Evolutionary conservation across 768 basidiomycete genomes (phyloP).

Genomic region (Piloderma croceum): DNA sequence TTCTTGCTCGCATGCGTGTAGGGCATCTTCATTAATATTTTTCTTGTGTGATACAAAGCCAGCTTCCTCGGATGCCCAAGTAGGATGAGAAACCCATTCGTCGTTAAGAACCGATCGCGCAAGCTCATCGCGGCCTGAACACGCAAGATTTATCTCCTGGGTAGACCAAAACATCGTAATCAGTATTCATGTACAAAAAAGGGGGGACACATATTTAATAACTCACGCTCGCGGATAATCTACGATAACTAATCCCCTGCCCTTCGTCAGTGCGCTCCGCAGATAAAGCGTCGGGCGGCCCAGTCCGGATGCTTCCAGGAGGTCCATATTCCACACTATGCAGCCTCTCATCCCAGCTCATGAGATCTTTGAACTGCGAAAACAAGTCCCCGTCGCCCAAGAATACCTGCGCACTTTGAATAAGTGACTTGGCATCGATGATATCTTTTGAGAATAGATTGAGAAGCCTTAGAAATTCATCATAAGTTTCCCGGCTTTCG

Average conservation of each 20-base stretch:
- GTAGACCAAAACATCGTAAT: too few relatives aligned
- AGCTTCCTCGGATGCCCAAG: constrained; percentile 95
- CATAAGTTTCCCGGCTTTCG: constrained; percentile 72
- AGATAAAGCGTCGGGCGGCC: constrained; percentile 69
- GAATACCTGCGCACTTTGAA: constrained; percentile 77
- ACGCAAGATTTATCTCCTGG: constrained; percentile 84
- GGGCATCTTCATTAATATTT: constrained; percentile 90
- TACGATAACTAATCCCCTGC: constrained; percentile 91
- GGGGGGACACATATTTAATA: too few relatives aligned
- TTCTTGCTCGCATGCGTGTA: constrained; percentile 97
- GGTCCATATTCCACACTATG: constrained; percentile 63
- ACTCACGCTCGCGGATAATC: constrained; percentile 82
- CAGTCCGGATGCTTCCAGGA: constrained; percentile 71
- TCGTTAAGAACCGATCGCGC: constrained; percentile 96
- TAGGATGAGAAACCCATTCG: constrained; percentile 97
- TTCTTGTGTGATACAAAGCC: constrained; percentile 95
- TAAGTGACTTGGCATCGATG: constrained; percentile 76
- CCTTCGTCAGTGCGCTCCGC: constrained; percentile 78
- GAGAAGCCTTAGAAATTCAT: constrained; percentile 92
- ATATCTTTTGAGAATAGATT: constrained; percentile 89
- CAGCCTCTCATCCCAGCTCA: constrained; percentile 70
- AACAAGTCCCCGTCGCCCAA: constrained; percentile 78
- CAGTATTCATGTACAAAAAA: constrained; percentile 4
- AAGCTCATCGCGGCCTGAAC: constrained; percentile 91
- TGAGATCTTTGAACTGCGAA: constrained; percentile 77